phyloP scores from a whole-genome alignment of 1,139 yeast genomes.

The Candida sp. region DNA sequence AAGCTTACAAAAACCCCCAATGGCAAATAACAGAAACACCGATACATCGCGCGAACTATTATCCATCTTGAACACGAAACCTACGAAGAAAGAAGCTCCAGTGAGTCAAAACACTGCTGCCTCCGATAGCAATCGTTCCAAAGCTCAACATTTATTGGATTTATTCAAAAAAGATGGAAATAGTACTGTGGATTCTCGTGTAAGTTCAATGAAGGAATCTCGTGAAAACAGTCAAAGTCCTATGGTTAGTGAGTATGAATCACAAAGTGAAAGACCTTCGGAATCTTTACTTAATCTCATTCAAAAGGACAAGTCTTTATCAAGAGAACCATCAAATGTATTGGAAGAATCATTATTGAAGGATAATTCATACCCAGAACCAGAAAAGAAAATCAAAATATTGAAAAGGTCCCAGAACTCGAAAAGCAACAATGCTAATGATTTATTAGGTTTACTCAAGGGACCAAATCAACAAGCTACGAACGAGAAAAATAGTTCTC shows the following conservation, averaged over 20 bases:
- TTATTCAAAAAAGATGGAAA: constrained; percentile 24
- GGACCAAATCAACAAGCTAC: constrained; percentile 6
- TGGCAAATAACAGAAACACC: constrained; percentile 27
- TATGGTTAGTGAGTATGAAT: not conserved
- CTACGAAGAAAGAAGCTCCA: constrained; percentile 10
- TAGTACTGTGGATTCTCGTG: not conserved
- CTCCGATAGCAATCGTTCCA: constrained; percentile 26
- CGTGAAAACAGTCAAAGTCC: not conserved
- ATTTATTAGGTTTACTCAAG: constrained; percentile 10
- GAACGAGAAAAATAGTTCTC: not conserved
- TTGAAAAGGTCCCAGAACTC: constrained; percentile 22
- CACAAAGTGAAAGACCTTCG: constrained; percentile 1
- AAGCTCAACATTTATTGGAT: constrained; percentile 38
- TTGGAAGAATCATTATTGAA: constrained; percentile 21
- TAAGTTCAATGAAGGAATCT: not conserved
- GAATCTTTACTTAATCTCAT: constrained; percentile 3
- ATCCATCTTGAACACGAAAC: constrained; percentile 42
- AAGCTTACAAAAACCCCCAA: constrained; percentile 38
- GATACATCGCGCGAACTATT: constrained; percentile 51
- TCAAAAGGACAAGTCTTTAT: constrained; percentile 1
- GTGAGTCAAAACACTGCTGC: constrained; percentile 12
- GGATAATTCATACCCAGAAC: constrained; percentile 8
- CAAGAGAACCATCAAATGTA: constrained; percentile 21
- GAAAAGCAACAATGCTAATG: constrained; percentile 8
- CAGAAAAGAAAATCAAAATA: constrained; percentile 28